Percentiles rank a stretch among this genome's conserved stretches.
phyloP scores from a whole-genome alignment of 192 early-diverging fungal species.

The Chytriomyces confervae region DNA sequence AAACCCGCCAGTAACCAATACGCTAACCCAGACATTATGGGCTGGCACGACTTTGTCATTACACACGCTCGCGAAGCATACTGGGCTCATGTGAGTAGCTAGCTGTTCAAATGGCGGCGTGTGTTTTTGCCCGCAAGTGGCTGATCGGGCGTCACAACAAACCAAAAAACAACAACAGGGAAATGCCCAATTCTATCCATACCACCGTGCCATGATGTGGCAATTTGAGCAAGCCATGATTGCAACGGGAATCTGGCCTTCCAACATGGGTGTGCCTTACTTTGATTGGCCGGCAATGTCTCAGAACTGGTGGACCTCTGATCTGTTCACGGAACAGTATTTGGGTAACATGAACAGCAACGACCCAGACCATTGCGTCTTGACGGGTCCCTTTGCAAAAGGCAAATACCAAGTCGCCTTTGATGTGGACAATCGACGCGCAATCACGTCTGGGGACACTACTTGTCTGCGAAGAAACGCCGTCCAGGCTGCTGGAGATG shows the following conservation, averaged over 20 bases:
- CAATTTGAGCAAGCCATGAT: conserved; percentile 24
- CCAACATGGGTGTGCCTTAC: conserved; percentile 25
- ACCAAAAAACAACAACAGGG: conserved; percentile 21
- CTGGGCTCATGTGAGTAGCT: not conserved
- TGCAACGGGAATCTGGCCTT: conserved; percentile 11
- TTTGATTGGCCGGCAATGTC: conserved; percentile 21
- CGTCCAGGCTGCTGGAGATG: not conserved
- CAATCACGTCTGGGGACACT: not conserved
- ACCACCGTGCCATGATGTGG: conserved; percentile 32
- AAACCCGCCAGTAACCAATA: not conserved
- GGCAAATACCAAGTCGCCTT: conserved; percentile 1
- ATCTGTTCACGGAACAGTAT: conserved; percentile 1
- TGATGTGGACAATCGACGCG: not conserved
- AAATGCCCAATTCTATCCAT: conserved; percentile 21
- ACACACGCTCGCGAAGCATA: not conserved
- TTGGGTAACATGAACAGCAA: not conserved
- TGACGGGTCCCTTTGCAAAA: not conserved
- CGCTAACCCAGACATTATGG: conserved; percentile 3
- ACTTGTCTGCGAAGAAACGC: conserved; percentile 22
- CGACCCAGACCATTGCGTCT: conserved; percentile 24
- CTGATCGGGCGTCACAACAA: not conserved
- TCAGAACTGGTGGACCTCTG: conserved; percentile 23
- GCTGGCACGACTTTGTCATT: conserved; percentile 13
- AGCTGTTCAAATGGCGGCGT: not conserved
- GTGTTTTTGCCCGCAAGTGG: not conserved